Percentiles rank a stretch among this genome's conserved stretches.
Evolutionary conservation across 1,284 basidiomycete genomes (phyloP).

Genomic region (Stygiomarasmius scandens): DNA sequence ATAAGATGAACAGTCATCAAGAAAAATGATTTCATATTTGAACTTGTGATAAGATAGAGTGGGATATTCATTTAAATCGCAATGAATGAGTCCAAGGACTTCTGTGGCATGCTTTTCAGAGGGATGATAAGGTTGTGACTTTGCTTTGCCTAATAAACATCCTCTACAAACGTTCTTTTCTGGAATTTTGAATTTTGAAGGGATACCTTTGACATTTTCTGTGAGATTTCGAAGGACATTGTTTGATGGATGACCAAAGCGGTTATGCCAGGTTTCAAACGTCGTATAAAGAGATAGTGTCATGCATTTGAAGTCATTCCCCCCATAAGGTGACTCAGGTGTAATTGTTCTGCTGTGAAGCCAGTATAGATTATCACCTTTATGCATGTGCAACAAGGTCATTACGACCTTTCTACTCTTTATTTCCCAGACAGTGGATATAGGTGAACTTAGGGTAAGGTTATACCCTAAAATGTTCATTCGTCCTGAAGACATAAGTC

Average conservation of each 20-base stretch:
- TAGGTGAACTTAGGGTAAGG: neutral
- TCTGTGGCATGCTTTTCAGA: conserved; percentile 13
- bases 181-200: conserved; percentile 16
- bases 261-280: conserved; percentile 14
- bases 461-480: neutral
- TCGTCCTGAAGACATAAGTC: neutral
- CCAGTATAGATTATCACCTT: neutral
- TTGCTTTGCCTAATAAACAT: conserved; percentile 29
- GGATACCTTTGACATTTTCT: conserved; percentile 14
- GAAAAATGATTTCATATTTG: conserved; percentile 29
- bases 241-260: conserved; percentile 17
- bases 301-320: too few species aligned
- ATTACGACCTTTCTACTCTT: neutral
- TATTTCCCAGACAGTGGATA: neutral
- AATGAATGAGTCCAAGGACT: conserved; percentile 26
- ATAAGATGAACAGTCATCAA: conserved; percentile 30
- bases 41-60: conserved; percentile 24
- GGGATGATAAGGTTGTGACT: conserved; percentile 17
- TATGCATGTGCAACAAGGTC: neutral
- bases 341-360: neutral
- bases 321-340: neutral
- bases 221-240: conserved; percentile 14
- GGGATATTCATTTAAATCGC: conserved; percentile 27
- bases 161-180: conserved; percentile 20
- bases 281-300: neutral